Conservation (phyloP, 371 early-diverging fungal genomes). For the Mortierella sp. region DNA sequence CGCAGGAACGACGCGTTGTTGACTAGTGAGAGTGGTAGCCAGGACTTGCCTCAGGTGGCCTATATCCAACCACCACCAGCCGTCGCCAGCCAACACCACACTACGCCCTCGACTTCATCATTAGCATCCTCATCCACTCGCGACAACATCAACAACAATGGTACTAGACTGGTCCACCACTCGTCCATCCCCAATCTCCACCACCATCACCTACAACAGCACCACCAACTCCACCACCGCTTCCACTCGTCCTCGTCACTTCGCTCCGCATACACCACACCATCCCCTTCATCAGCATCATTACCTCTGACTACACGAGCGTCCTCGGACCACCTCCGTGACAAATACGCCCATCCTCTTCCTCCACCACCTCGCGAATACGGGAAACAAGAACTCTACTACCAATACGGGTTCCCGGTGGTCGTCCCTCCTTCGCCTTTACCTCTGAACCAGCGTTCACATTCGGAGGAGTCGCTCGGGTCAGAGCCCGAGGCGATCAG, state of each 20-base stretch:
- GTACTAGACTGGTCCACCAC: neutral
- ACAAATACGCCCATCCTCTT: neutral
- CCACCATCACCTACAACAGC: neutral
- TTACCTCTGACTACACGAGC: neutral
- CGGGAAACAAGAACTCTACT: neutral
- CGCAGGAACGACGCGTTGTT: neutral
- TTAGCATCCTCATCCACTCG: neutral
- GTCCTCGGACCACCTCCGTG: neutral
- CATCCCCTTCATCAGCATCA: neutral
- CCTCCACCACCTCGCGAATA: neutral
- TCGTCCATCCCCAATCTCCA: neutral
- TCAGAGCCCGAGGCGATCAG: neutral
- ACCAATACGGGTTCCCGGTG: neutral
- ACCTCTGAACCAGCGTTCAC: neutral
- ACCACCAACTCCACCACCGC: neutral
- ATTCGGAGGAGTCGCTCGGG: neutral
- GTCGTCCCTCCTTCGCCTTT: neutral
- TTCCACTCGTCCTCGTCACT: constrained; percentile 1
- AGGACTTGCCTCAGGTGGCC: neutral
- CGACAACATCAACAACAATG: no score
- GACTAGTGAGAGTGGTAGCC: neutral
- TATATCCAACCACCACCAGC: neutral
- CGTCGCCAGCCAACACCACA: neutral
- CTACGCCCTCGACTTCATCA: neutral
- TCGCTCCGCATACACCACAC: neutral